Conservation (phyloP, 768 basidiomycete genomes). For the Butyriboletus loyo region DNA sequence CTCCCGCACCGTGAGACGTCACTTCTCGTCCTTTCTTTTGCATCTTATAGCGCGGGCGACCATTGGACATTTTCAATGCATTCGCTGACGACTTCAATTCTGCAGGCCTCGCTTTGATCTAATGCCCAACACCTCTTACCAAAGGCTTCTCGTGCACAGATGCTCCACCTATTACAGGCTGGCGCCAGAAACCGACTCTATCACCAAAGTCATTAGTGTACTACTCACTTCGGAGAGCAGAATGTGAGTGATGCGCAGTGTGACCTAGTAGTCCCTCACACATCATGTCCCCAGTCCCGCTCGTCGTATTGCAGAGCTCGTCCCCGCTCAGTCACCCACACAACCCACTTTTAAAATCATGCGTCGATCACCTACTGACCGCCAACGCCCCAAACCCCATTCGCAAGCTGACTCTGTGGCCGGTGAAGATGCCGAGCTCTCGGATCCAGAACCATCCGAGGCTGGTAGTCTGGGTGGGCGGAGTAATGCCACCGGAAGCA, state of each 20-base stretch:
- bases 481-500: slow-evolving; percentile 58
- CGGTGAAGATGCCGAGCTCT: slow-evolving; percentile 73
- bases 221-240: slow-evolving; percentile 58
- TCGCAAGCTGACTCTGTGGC: slow-evolving; percentile 73
- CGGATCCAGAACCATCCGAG: slow-evolving; percentile 78
- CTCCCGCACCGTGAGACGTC: slow-evolving; percentile 8
- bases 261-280: slow-evolving; percentile 9
- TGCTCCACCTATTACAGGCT: slow-evolving; percentile 81
- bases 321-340: slow-evolving; percentile 65
- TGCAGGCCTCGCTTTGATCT: slow-evolving; percentile 62
- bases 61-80: not conserved
- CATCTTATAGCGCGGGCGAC: not conserved
- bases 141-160: slow-evolving; percentile 81
- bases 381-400: slow-evolving; percentile 51
- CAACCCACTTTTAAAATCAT: slow-evolving; percentile 89
- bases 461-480: slow-evolving; percentile 72
- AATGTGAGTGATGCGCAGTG: slow-evolving; percentile 53
- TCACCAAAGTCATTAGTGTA: slow-evolving; percentile 62
- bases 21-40: not conserved
- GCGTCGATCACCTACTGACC: slow-evolving; percentile 60
- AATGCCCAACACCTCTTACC: slow-evolving; percentile 72
- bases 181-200: slow-evolving; percentile 62
- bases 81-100: slow-evolving; percentile 25
- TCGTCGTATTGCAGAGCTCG: slow-evolving; percentile 70
- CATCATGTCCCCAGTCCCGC: slow-evolving; percentile 48